Percentiles rank a stretch among this genome's conserved stretches.
These are phyloP conservation scores for Prunus mongolica DNA, from an alignment of 306 rosid species.

Conservation along the genomic window DNA sequence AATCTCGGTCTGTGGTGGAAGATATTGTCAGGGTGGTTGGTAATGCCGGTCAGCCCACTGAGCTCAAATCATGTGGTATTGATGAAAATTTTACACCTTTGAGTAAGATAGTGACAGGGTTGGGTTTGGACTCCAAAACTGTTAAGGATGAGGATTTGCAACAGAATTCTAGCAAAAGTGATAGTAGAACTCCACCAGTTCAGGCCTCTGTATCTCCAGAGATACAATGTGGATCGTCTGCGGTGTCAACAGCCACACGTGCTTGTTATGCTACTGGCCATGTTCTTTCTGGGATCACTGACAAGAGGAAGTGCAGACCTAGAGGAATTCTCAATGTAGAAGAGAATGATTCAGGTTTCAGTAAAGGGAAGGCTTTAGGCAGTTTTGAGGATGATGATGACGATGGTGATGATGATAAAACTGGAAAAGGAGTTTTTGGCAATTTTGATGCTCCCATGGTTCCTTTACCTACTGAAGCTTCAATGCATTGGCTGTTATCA, in stretches of 20 bases:
- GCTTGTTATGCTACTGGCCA: conserved; percentile 82
- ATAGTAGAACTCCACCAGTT: conserved; percentile 64
- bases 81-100: conserved; percentile 44
- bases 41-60: conserved; percentile 22
- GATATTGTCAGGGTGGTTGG: conserved; percentile 25
- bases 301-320: conserved; percentile 84
- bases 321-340: conserved; percentile 70
- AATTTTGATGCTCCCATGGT: conserved; percentile 37
- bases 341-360: conserved; percentile 37
- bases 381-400: conserved; percentile 38
- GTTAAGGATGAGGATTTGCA: conserved; percentile 23
- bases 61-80: conserved; percentile 18
- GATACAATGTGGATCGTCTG: conserved; percentile 57
- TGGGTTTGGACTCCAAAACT: conserved; percentile 23
- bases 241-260: conserved; percentile 44
- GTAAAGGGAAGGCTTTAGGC: conserved; percentile 27
- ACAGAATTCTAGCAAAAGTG: conserved; percentile 33
- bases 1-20: conserved; percentile 30
- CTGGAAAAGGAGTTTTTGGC: conserved; percentile 6
- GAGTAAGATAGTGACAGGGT: conserved; percentile 33
- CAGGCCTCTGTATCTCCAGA: conserved; percentile 77
- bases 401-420: background rate
- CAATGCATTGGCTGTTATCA: conserved; percentile 71
- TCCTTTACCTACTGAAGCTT: conserved; percentile 75
- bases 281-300: conserved; percentile 71